A percentile compares a stretch with the other conserved stretches of the same genome.
phyloP scores from a whole-genome alignment of 148 eudicot genomes.

The Heliamphora exappendiculata region DNA sequence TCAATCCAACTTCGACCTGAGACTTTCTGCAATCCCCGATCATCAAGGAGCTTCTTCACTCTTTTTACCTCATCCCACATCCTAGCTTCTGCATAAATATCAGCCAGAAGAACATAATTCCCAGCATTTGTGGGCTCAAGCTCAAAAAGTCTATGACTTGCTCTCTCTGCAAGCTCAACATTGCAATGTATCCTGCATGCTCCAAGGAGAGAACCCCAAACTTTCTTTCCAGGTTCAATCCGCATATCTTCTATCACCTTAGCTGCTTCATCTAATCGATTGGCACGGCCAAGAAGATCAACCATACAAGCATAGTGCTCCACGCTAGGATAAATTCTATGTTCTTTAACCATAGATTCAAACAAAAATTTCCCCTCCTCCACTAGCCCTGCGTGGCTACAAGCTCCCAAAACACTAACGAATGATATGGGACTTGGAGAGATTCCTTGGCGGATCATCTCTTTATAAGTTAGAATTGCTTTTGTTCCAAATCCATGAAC shows the following conservation, averaged over 20 bases:
- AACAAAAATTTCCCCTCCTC: constrained; percentile 59
- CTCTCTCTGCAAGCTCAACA: constrained; percentile 81
- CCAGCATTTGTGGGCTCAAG: constrained; percentile 93
- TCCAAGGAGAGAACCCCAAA: constrained; percentile 94
- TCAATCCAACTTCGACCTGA: constrained; percentile 86
- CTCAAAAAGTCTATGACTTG: constrained; percentile 58
- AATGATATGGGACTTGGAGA: constrained; percentile 70
- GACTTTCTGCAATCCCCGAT: constrained; percentile 61
- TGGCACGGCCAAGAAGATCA: constrained; percentile 95
- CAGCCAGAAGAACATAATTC: constrained; percentile 78
- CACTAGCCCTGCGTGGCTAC: constrained; percentile 87
- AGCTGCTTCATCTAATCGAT: constrained; percentile 69
- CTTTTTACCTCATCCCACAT: constrained; percentile 77
- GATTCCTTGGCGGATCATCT: constrained; percentile 54
- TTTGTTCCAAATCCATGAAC: constrained; percentile 67
- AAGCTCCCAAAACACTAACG: constrained; percentile 78
- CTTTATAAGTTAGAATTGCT: constrained; percentile 51
- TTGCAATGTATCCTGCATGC: constrained; percentile 89
- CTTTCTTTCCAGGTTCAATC: constrained; percentile 67
- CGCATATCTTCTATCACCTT: constrained; percentile 56
- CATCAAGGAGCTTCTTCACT: constrained; percentile 57
- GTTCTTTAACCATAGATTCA: constrained; percentile 49
- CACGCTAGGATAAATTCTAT: constrained; percentile 50
- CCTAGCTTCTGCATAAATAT: constrained; percentile 68
- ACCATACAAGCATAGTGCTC: constrained; percentile 95